Evolutionary conservation across 805 yeast species (phyloP).

Genomic region (Hermanozyma aechmeae): DNA sequence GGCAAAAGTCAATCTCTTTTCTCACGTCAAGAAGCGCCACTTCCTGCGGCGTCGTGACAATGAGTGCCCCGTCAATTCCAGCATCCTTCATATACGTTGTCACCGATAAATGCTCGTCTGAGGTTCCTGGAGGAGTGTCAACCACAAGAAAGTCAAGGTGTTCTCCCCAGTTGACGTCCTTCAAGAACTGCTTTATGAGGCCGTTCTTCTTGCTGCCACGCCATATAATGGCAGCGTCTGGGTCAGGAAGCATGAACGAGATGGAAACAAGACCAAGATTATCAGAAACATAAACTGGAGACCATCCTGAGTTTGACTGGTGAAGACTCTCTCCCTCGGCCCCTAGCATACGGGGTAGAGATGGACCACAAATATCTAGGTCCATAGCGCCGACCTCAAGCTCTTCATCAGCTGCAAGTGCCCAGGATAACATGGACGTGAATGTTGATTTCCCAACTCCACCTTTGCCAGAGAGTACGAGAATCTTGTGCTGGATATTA

Average conservation of each 20-base stretch:
- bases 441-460: conserved; percentile 98
- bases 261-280: conserved; percentile 94
- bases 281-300: conserved; percentile 93
- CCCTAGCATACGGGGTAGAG: conserved; percentile 90
- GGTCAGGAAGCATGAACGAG: conserved; percentile 88
- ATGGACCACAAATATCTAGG: conserved; percentile 95
- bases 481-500: conserved; percentile 64
- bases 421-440: conserved; percentile 95
- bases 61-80: conserved; percentile 90
- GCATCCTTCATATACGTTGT: conserved; percentile 80
- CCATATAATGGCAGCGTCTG: conserved; percentile 94
- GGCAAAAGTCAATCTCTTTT: conserved; percentile 91
- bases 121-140: conserved; percentile 98
- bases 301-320: conserved; percentile 88
- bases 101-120: conserved; percentile 92
- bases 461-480: conserved; percentile 77
- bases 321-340: conserved; percentile 81
- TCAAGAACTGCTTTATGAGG: conserved; percentile 83
- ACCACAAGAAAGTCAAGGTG: conserved; percentile 72
- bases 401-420: conserved; percentile 70
- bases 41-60: conserved; percentile 97
- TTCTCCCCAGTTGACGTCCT: conserved; percentile 93
- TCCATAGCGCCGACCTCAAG: conserved; percentile 95
- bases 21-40: conserved; percentile 92
- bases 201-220: conserved; percentile 95